Conservation (phyloP, 163 green algal genomes). For the Prototheca wickerhamii region DNA sequence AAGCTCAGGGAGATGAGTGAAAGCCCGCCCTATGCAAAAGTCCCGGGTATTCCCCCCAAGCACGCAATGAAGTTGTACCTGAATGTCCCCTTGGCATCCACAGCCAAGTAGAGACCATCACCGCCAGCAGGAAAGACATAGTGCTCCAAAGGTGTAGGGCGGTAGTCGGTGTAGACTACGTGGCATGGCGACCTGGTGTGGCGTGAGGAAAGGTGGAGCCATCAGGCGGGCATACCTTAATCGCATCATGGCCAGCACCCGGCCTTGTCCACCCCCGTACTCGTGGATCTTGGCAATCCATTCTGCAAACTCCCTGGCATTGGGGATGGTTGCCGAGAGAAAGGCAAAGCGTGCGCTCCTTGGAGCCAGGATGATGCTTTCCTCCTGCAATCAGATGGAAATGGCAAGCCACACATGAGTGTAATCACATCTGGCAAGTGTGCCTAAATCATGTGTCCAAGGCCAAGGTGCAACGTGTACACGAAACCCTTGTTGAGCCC, state of each 20-base stretch:
- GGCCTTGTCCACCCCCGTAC: neutral
- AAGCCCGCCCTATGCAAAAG: neutral
- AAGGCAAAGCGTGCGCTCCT: constrained; percentile 67
- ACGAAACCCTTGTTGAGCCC: neutral
- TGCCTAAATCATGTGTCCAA: no score
- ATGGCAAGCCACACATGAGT: no score
- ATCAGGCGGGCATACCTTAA: no score
- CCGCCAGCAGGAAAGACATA: constrained; percentile 67
- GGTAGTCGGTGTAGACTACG: constrained; percentile 91
- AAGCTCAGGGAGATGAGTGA: neutral
- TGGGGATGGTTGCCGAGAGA: constrained; percentile 94
- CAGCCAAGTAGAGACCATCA: constrained; percentile 77
- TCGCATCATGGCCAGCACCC: no score
- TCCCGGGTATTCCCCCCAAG: neutral
- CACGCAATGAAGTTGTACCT: constrained; percentile 45
- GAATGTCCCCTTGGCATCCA: constrained; percentile 61
- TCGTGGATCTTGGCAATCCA: constrained; percentile 72
- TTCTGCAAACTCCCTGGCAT: constrained; percentile 86
- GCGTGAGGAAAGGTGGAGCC: neutral
- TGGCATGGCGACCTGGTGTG: constrained; percentile 79
- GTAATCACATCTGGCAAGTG: no score
- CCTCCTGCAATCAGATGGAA: constrained; percentile 45
- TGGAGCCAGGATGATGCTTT: constrained; percentile 89
- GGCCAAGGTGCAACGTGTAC: neutral
- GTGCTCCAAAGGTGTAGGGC: constrained; percentile 93